Evolutionary conservation across 495 filamentous ascomycete species (phyloP).

Genomic region (Jackrogersella minutella): DNA sequence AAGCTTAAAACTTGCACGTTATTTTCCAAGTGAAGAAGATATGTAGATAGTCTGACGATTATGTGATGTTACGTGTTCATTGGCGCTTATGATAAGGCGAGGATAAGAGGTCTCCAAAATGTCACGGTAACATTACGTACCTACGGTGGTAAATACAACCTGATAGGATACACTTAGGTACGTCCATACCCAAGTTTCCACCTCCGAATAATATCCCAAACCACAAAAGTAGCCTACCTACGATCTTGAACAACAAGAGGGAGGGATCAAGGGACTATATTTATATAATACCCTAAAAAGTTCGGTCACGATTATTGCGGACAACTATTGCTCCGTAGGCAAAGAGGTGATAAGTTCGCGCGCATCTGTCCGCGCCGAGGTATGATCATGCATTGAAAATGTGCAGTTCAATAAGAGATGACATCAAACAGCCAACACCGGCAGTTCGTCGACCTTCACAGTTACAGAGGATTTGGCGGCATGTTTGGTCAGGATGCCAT

Average conservation of each 20-base stretch:
- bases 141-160: too few relatives aligned
- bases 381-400: not conserved
- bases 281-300: not conserved
- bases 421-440: constrained; percentile 2
- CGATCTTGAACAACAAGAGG: too few relatives aligned
- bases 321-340: not conserved
- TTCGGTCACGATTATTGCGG: not conserved
- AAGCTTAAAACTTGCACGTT: too few relatives aligned
- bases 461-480: constrained; percentile 19
- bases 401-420: not conserved
- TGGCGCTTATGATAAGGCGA: not conserved
- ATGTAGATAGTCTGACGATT: too few relatives aligned
- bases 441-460: constrained; percentile 35
- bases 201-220: not conserved
- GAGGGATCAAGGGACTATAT: not conserved
- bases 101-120: not conserved
- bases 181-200: too few relatives aligned
- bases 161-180: not conserved
- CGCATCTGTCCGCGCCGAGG: not conserved
- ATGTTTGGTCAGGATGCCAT: constrained; percentile 35
- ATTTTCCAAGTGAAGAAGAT: too few relatives aligned
- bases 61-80: too few relatives aligned
- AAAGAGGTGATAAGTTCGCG: not conserved
- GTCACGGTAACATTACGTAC: not conserved
- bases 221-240: not conserved